phyloP scores from a whole-genome alignment of 805 yeast genomes.

The Monosporozyma servazzii region DNA sequence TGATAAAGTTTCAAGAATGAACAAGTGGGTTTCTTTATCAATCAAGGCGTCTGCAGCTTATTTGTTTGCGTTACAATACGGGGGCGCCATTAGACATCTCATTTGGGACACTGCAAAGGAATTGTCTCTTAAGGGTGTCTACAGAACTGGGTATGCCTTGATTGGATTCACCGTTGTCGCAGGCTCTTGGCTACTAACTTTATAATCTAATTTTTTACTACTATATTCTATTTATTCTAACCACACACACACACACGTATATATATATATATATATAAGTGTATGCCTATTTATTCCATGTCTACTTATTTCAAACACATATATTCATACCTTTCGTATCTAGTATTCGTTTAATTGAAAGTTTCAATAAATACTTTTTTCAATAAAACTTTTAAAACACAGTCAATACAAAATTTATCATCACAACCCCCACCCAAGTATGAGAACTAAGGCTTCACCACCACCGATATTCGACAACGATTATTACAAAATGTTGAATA shows the following conservation, averaged over 20 bases:
- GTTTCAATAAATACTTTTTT: constrained; percentile 10
- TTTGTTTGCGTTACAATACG: constrained; percentile 81
- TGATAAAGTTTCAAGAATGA: constrained; percentile 54
- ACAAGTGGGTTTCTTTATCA: constrained; percentile 36
- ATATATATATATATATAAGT: neutral
- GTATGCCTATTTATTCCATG: no score
- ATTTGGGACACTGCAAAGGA: constrained; percentile 85
- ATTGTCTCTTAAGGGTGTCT: constrained; percentile 76
- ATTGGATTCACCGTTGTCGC: constrained; percentile 50
- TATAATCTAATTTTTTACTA: constrained; percentile 1
- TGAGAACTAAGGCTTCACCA: neutral
- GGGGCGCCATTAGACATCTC: constrained; percentile 87
- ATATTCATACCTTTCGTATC: no score
- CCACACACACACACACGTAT: neutral
- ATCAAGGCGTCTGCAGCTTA: constrained; percentile 64
- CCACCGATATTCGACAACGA: neutral
- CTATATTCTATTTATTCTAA: neutral
- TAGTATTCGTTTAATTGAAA: no score
- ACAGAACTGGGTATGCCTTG: constrained; percentile 83
- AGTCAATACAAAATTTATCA: neutral
- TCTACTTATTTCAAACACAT: no score
- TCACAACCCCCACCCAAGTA: neutral
- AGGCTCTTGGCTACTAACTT: constrained; percentile 47
- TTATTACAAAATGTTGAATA: constrained; percentile 5
- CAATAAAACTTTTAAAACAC: constrained; percentile 29